phyloP scores from a whole-genome alignment of 805 yeast species.

The Hanseniaspora guilliermondii region DNA sequence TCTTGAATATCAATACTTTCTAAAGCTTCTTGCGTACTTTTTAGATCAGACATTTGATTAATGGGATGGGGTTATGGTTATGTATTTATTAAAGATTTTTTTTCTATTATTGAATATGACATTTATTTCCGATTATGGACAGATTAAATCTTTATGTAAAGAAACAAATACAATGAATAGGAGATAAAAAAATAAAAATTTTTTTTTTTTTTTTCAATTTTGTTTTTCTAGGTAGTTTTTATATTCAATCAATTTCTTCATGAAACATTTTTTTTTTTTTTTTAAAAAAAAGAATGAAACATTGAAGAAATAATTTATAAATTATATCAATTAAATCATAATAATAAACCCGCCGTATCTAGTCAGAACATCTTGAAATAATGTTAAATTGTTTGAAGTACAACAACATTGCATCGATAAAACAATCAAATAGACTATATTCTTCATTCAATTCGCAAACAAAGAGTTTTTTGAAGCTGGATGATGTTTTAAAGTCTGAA shows the following conservation, averaged over 20 bases:
- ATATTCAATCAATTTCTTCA: too few species aligned
- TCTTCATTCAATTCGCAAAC: not conserved
- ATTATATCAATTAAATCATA: not conserved
- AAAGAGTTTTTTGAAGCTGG: not conserved
- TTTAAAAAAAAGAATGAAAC: too few species aligned
- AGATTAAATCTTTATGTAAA: not conserved
- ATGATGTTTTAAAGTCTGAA: slow-evolving; percentile 1
- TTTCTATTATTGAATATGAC: too few species aligned
- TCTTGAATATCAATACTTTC: not conserved
- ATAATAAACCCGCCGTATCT: too few species aligned
- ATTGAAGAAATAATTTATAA: too few species aligned
- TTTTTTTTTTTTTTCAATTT: not conserved
- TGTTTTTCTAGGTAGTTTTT: too few species aligned
- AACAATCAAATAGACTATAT: not conserved
- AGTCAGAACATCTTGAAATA: not conserved
- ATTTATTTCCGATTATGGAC: not conserved
- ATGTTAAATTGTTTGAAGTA: not conserved
- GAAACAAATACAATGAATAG: too few species aligned
- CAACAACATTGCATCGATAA: not conserved
- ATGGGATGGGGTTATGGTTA: not conserved
- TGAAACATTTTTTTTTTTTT: too few species aligned
- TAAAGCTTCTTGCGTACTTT: not conserved
- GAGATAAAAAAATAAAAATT: too few species aligned
- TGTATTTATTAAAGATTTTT: not conserved
- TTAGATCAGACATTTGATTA: not conserved